A percentile compares a stretch with the other conserved stretches of the same genome.
These are phyloP conservation scores for Haemoproteus tartakovskyi DNA, from an alignment of 169 alveolate species.

Conservation along the genomic window DNA sequence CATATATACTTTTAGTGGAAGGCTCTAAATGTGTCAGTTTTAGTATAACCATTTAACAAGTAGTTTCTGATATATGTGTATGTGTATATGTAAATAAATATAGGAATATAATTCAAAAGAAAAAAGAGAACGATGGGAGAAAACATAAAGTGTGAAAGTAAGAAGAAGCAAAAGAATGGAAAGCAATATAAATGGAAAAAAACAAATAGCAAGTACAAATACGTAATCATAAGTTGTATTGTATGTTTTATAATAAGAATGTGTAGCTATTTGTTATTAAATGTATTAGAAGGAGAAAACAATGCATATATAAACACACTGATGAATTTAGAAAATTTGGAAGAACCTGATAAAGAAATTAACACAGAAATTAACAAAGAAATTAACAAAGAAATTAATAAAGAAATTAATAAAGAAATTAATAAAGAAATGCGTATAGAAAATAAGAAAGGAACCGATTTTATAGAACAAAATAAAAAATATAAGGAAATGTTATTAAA, in stretches of 20 bases:
- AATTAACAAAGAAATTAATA: neutral
- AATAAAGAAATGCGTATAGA: neutral
- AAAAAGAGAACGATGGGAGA: no score
- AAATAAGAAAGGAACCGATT: neutral
- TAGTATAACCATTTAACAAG: no score
- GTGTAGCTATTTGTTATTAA: neutral
- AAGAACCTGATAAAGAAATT: neutral
- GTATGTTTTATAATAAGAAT: conserved; percentile 11
- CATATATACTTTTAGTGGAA: no score
- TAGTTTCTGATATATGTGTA: no score
- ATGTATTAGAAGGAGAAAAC: conserved; percentile 14
- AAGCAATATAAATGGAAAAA: no score
- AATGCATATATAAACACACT: conserved; percentile 21
- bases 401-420: neutral
- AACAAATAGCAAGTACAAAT: neutral
- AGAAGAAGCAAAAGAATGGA: no score
- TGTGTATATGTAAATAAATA: no score
- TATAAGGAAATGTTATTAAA: no score
- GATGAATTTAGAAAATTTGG: neutral
- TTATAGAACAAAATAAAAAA: no score
- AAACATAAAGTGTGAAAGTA: no score
- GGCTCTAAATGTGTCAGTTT: no score
- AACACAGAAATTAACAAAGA: neutral
- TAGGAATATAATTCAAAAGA: no score
- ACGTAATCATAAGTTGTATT: conserved; percentile 3